Percentiles rank a stretch among this genome's conserved stretches.
Evolutionary conservation across 106 monocot genomes (phyloP).

Genomic region (Ottelia alismoides): DNA sequence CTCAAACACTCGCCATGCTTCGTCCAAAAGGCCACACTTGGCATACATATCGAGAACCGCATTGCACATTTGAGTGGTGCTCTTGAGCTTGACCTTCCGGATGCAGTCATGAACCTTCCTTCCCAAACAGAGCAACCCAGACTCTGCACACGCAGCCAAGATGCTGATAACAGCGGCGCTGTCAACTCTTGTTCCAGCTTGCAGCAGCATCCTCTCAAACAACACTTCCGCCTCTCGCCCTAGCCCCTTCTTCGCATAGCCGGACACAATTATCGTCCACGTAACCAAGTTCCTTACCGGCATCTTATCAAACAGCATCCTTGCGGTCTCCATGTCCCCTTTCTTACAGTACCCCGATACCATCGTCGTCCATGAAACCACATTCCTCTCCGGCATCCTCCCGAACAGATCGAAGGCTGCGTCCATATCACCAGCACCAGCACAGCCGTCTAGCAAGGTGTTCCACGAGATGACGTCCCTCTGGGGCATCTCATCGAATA

Average conservation of each 20-base stretch:
- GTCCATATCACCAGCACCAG: slow-evolving; percentile 46
- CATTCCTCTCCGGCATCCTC: slow-evolving; percentile 52
- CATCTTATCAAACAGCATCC: slow-evolving; percentile 70
- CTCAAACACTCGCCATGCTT: slow-evolving; percentile 42
- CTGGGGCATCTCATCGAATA: slow-evolving; percentile 65
- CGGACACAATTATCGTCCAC: slow-evolving; percentile 81
- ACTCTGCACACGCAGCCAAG: slow-evolving; percentile 59
- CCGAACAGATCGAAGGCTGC: slow-evolving; percentile 54
- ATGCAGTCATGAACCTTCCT: slow-evolving; percentile 39
- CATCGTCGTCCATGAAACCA: slow-evolving; percentile 73
- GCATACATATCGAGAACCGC: slow-evolving; percentile 69
- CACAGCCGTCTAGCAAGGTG: slow-evolving; percentile 46
- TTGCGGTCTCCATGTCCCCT: slow-evolving; percentile 69
- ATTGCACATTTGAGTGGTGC: slow-evolving; percentile 45
- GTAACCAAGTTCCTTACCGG: slow-evolving; percentile 56
- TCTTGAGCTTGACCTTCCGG: slow-evolving; percentile 10
- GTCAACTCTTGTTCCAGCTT: slow-evolving; percentile 32
- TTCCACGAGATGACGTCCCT: slow-evolving; percentile 69
- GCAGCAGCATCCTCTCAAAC: slow-evolving; percentile 49
- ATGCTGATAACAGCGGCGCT: slow-evolving; percentile 37
- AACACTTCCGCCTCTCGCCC: slow-evolving; percentile 33
- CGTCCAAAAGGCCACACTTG: slow-evolving; percentile 55
- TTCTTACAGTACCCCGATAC: slow-evolving; percentile 50
- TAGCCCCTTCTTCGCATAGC: slow-evolving; percentile 53
- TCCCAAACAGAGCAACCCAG: slow-evolving; percentile 55